phyloP scores from a whole-genome alignment of 2,329 filamentous ascomycete genomes.

The Tolypocladium paradoxum region DNA sequence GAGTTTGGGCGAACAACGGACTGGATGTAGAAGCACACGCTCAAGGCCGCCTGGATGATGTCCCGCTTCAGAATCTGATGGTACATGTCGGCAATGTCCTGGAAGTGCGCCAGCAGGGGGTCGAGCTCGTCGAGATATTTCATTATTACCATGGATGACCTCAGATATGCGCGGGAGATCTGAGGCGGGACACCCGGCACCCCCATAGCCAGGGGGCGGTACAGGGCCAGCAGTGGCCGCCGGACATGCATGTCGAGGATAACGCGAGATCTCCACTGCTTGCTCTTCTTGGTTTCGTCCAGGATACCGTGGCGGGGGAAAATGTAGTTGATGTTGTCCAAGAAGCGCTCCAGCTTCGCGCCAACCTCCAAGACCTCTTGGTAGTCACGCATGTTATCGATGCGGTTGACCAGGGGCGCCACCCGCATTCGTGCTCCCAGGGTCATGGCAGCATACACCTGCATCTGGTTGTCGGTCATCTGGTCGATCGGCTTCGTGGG shows the following conservation, averaged over 20 bases:
- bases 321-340: constrained; percentile 44
- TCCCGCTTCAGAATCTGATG: constrained; percentile 42
- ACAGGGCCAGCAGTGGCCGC: constrained; percentile 39
- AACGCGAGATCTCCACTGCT: constrained; percentile 39
- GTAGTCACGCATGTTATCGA: constrained; percentile 42
- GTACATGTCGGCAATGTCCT: constrained; percentile 40
- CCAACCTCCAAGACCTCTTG: constrained; percentile 42
- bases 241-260: constrained; percentile 44
- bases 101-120: constrained; percentile 32
- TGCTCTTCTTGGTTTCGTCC: constrained; percentile 33
- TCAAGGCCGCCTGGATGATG: constrained; percentile 43
- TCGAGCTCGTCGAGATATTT: constrained; percentile 45
- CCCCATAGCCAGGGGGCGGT: constrained; percentile 44
- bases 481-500: constrained; percentile 39
- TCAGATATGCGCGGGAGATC: constrained; percentile 40
- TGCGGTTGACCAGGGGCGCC: constrained; percentile 37
- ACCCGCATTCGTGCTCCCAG: constrained; percentile 38
- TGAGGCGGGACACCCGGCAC: constrained; percentile 37
- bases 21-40: constrained; percentile 44
- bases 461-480: constrained; percentile 40
- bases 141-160: constrained; percentile 44
- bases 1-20: constrained; percentile 17
- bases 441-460: constrained; percentile 42
- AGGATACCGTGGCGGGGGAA: constrained; percentile 34
- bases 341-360: constrained; percentile 38